A percentile compares a stretch with the other conserved stretches of the same genome.
phyloP scores from a whole-genome alignment of 306 rosid species.

The Arachis hypogaea region DNA sequence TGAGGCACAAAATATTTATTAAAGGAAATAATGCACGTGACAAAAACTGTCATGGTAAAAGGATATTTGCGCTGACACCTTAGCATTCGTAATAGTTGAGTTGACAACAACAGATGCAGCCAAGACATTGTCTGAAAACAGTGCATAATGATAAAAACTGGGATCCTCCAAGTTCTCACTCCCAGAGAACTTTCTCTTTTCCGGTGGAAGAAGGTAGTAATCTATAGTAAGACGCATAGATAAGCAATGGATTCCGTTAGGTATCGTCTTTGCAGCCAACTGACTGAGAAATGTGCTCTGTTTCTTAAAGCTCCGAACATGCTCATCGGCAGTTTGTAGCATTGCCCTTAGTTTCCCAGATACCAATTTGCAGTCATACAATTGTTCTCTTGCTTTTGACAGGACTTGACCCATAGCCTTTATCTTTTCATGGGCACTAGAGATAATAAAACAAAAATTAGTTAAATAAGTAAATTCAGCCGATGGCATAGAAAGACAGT shows the following conservation, averaged over 20 bases:
- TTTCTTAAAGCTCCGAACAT: conserved; percentile 82
- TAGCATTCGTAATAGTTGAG: conserved; percentile 78
- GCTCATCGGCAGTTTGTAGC: conserved; percentile 90
- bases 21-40: conserved; percentile 21
- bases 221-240: conserved; percentile 91
- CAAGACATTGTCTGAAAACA: conserved; percentile 96
- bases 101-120: conserved; percentile 96
- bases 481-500: conserved; percentile 17
- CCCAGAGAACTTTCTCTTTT: conserved; percentile 75
- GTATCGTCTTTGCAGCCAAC: conserved; percentile 92
- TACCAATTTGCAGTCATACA: conserved; percentile 85
- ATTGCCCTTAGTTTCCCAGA: conserved; percentile 88
- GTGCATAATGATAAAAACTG: conserved; percentile 79
- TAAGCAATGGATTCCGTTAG: conserved; percentile 88
- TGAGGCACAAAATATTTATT: neutral
- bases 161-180: conserved; percentile 89
- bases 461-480: conserved; percentile 32
- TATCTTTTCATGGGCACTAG: conserved; percentile 68
- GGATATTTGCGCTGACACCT: conserved; percentile 64
- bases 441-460: conserved; percentile 44
- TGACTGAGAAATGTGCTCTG: conserved; percentile 94
- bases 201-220: conserved; percentile 81
- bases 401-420: conserved; percentile 80
- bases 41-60: conserved; percentile 24
- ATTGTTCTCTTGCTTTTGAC: conserved; percentile 73